Percentiles rank a stretch among this genome's conserved stretches.
Evolutionary conservation across 2,329 filamentous ascomycete species (phyloP).

Genomic region (Trichophyton rubrum): DNA sequence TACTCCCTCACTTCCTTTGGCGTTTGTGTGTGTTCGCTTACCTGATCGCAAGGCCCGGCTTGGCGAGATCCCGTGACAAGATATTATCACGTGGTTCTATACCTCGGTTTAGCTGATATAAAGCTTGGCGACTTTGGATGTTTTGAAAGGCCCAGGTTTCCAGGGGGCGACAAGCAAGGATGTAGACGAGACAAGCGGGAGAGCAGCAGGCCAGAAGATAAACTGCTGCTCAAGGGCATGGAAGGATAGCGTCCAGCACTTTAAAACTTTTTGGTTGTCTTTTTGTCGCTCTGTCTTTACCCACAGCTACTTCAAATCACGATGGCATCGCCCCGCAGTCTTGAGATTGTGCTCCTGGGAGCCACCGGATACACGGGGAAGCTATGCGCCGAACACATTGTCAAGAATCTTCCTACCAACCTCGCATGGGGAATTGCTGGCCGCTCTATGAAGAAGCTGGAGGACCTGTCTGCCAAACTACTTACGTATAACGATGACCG

Average conservation of each 20-base stretch:
- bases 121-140: not conserved
- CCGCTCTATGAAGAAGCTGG: constrained; percentile 64
- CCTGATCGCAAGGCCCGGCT: constrained; percentile 9
- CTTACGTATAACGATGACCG: constrained; percentile 57
- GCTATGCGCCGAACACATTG: constrained; percentile 62
- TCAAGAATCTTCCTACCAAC: constrained; percentile 56
- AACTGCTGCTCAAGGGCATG: not conserved
- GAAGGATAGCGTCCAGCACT: not conserved
- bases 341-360: constrained; percentile 55
- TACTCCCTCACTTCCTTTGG: not conserved
- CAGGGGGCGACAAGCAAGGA: not conserved
- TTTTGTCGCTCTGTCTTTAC: not conserved
- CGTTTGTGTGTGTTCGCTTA: constrained; percentile 16
- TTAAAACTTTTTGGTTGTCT: not conserved
- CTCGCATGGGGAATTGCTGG: constrained; percentile 82
- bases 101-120: not conserved
- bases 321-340: constrained; percentile 32
- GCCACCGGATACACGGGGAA: constrained; percentile 75
- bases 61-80: constrained; percentile 6
- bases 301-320: not conserved
- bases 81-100: not conserved
- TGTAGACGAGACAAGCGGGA: too few species aligned
- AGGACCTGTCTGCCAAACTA: constrained; percentile 54
- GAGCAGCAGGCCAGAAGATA: not conserved
- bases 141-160: too few species aligned